phyloP scores from a whole-genome alignment of 108 stramenopile species.

The Skeletonema potamos region DNA sequence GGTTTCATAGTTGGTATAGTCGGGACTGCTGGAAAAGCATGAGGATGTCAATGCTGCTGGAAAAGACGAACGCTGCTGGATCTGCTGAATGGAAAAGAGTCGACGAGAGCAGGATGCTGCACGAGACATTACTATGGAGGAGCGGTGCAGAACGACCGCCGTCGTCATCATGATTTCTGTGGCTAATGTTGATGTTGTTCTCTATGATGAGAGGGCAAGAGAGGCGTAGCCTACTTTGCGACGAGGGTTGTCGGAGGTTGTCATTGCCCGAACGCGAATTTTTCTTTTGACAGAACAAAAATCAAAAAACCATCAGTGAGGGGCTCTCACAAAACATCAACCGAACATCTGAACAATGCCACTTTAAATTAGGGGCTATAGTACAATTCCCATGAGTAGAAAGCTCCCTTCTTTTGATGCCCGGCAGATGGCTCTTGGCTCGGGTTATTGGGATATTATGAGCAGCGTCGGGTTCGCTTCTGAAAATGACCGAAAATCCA shows the following conservation, averaged over 20 bases:
- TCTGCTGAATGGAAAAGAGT: not conserved
- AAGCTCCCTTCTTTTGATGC: not conserved
- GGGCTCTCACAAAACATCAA: too few species aligned
- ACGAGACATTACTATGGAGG: not conserved
- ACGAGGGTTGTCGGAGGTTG: too few species aligned
- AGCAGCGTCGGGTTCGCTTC: too few species aligned
- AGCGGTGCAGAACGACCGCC: not conserved
- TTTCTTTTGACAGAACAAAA: too few species aligned
- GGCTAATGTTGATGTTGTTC: too few species aligned
- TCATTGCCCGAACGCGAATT: too few species aligned
- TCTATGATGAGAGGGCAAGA: too few species aligned
- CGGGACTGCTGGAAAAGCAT: conserved; percentile 8
- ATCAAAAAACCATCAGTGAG: too few species aligned
- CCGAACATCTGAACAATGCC: too few species aligned
- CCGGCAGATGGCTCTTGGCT: not conserved
- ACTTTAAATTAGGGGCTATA: not conserved
- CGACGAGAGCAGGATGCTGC: too few species aligned
- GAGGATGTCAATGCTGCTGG: not conserved
- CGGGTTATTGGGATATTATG: too few species aligned
- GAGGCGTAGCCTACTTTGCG: too few species aligned
- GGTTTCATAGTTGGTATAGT: conserved; percentile 23
- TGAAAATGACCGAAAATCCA: not conserved
- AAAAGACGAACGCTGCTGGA: not conserved
- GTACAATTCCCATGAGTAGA: not conserved
- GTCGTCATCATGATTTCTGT: not conserved